Base-by-base conservation (phyloP, 73 alveolate species). In the Paramecium sonneborni region DNA sequence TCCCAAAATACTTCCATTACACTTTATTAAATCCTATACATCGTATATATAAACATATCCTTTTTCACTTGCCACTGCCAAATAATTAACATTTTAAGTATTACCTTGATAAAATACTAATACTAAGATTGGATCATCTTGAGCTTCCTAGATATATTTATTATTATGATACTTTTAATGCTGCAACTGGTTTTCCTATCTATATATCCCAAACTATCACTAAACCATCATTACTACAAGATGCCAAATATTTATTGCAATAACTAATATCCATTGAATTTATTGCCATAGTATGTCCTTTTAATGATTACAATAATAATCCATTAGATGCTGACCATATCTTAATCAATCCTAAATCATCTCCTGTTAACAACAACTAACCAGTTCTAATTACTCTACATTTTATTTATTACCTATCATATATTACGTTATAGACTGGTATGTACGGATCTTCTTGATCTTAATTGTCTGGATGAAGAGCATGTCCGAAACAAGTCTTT, bases 401-500 rank as follows among this genome's bases (percentile, higher is more conserved):
- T 52, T n/a, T 41, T 7, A 43, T 30, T 3, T 10, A 11, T 20
- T 79, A 79, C 91, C 84, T 68, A 41, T 88, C 94, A 57, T 69
- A 88, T 35, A 82, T 67, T 37, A 82, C 48, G 43, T 88, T 88
- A 37, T 88, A 88, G 18, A 88, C 84, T 5, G 94, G 94, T 14
- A 88, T 88, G 39, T 88, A 88, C 21, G 94, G 94, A 32, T 88
- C 94, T 10, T 82, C 94, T 30, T 82, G 21, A 34, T 88, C 94
- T 70, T 88, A 57, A 38, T 88, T 88, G 38, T 88, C 94, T 15
- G 94, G 91, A 34, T 76, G 87, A 43, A 69, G 74, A 21, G 94
- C 94, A 43, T 88, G 94, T n/a, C 94, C 94, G 18, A 88, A 88
- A 24, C 94, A 88, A 20, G 94, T 88, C 84, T 88, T 88, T 44